phyloP scores from a whole-genome alignment of 1,139 yeast species.

The Debaryomyces psychrophilus region DNA sequence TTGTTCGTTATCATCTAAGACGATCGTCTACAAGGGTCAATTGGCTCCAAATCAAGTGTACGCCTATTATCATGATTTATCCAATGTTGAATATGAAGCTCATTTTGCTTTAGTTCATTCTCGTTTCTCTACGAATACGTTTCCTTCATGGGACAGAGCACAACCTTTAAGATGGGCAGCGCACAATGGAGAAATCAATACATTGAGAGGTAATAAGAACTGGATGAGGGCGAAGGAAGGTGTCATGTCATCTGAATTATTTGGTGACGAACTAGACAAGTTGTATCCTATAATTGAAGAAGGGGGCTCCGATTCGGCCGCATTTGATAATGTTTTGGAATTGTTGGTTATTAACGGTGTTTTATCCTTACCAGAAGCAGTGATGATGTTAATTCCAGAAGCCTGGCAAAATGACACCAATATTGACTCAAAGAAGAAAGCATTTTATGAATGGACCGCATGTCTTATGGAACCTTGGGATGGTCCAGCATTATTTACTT shows the following conservation, averaged over 20 bases:
- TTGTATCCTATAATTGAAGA: constrained; percentile 95
- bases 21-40: constrained; percentile 97
- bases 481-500: constrained; percentile 96
- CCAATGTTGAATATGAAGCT: constrained; percentile 89
- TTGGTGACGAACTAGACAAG: constrained; percentile 90
- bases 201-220: constrained; percentile 95
- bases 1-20: constrained; percentile 85
- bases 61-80: constrained; percentile 89
- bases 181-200: constrained; percentile 97
- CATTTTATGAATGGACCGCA: constrained; percentile 99
- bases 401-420: constrained; percentile 91
- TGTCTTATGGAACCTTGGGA: constrained; percentile 99
- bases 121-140: constrained; percentile 95
- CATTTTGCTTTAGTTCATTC: constrained; percentile 97
- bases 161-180: constrained; percentile 98
- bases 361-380: constrained; percentile 92
- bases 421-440: constrained; percentile 89
- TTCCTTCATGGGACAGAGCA: constrained; percentile 99
- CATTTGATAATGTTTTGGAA: constrained; percentile 94
- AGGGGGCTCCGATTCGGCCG: constrained; percentile 99
- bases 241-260: constrained; percentile 82
- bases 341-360: constrained; percentile 90
- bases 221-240: constrained; percentile 99
- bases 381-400: constrained; percentile 96
- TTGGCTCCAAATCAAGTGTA: constrained; percentile 96